phyloP scores from a whole-genome alignment of 2,329 filamentous ascomycete species.

The Podosphaera xanthii region DNA sequence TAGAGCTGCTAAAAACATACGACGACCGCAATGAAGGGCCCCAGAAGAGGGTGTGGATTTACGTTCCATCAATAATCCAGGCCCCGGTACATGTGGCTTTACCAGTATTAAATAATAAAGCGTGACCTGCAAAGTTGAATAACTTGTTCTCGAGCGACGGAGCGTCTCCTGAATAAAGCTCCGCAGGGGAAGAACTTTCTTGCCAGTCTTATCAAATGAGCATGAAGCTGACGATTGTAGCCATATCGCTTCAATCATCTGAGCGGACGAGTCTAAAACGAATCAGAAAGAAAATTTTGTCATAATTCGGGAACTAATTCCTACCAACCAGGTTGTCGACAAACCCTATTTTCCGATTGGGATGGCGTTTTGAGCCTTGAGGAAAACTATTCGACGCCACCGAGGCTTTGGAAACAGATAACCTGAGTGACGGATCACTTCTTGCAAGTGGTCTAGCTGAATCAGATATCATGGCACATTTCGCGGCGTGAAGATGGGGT shows the following conservation, averaged over 20 bases:
- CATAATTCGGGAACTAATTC: constrained; percentile 19
- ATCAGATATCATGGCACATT: constrained; percentile 12
- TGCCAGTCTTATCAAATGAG: constrained; percentile 46
- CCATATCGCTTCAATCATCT: constrained; percentile 96
- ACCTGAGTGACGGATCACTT: constrained; percentile 16
- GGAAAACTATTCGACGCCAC: constrained; percentile 23
- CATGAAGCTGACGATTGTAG: constrained; percentile 65
- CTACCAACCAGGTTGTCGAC: constrained; percentile 96
- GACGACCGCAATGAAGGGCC: constrained; percentile 79
- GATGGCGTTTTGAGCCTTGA: constrained; percentile 30
- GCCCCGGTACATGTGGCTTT: constrained; percentile 64
- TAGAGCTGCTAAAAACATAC: constrained; percentile 88
- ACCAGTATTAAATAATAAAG: constrained; percentile 91
- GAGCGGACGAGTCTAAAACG: constrained; percentile 70
- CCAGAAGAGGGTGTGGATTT: constrained; percentile 44
- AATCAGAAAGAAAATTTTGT: neutral
- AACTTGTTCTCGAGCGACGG: constrained; percentile 82
- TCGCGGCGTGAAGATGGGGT: constrained; percentile 15
- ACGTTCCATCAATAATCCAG: constrained; percentile 74
- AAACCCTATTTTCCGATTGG: constrained; percentile 81
- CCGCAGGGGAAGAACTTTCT: constrained; percentile 66
- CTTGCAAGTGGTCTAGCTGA: constrained; percentile 12
- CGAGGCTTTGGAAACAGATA: constrained; percentile 28
- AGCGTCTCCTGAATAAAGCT: constrained; percentile 97
- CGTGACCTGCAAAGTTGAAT: constrained; percentile 90